Conservation (phyloP, 2,329 filamentous ascomycete genomes). For the Pseudogymnoascus verrucosus region DNA sequence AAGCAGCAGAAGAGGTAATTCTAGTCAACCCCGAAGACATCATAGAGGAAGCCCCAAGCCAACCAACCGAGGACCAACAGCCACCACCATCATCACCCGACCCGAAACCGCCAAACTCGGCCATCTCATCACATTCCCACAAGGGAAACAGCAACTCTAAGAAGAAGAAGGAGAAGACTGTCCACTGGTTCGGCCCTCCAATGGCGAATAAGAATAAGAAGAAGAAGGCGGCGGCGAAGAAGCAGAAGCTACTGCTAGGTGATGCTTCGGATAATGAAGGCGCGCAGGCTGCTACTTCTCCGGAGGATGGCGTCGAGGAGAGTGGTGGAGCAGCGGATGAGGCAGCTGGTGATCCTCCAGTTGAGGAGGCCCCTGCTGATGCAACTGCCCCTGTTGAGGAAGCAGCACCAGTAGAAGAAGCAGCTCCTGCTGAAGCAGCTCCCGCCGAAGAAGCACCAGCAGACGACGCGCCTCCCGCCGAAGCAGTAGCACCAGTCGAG, state of each 20-base stretch:
- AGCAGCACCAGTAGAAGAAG: not conserved
- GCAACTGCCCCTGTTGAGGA: not conserved
- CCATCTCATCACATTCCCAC: constrained; percentile 5
- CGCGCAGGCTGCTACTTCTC: not conserved
- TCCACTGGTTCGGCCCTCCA: not conserved
- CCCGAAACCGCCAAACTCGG: not conserved
- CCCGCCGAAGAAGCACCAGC: not conserved
- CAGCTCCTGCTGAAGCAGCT: not conserved
- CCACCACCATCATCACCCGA: not conserved
- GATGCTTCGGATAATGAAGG: not conserved
- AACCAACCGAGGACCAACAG: not conserved
- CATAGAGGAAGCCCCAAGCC: not conserved
- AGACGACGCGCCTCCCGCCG: not conserved
- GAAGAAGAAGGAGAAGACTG: not conserved
- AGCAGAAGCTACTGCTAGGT: constrained; percentile 12
- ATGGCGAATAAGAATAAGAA: constrained; percentile 12
- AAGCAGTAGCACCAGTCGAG: not conserved
- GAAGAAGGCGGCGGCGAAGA: constrained; percentile 15
- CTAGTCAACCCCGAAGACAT: not conserved
- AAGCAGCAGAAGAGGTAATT: not conserved
- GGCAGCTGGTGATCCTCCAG: not conserved
- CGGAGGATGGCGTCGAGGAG: not conserved
- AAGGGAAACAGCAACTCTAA: not conserved
- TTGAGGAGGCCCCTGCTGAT: not conserved
- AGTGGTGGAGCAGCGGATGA: not conserved